Conservation (phyloP, 352 stramenopile species). For the Phytophthora cactorum region DNA sequence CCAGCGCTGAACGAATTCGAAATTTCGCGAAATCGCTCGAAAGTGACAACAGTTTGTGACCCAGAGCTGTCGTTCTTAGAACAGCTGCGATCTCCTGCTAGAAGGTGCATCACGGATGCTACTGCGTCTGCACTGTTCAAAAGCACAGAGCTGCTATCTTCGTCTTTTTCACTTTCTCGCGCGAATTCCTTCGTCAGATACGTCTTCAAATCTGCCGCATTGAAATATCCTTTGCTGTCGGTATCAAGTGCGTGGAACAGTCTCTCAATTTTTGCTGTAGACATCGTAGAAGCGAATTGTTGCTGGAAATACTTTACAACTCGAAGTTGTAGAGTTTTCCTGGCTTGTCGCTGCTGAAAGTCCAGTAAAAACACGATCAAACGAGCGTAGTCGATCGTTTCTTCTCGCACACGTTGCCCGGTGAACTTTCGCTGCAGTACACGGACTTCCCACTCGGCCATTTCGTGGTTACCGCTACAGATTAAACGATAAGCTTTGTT, state of each 20-base stretch:
- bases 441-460: conserved; percentile 50
- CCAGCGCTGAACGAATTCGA: conserved; percentile 1
- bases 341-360: conserved; percentile 34
- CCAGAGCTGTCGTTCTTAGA: not conserved
- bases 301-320: conserved; percentile 35
- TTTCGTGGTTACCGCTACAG: not conserved
- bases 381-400: conserved; percentile 51
- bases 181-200: conserved; percentile 18
- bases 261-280: conserved; percentile 39
- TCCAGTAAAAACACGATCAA: conserved; percentile 62
- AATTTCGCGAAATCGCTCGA: conserved; percentile 29
- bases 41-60: conserved; percentile 15
- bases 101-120: conserved; percentile 17
- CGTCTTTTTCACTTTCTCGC: not conserved
- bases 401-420: not conserved
- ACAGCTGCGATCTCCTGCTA: conserved; percentile 4
- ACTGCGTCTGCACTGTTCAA: conserved; percentile 29
- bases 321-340: conserved; percentile 26
- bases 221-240: conserved; percentile 56
- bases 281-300: conserved; percentile 20
- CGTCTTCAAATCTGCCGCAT: conserved; percentile 36
- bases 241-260: conserved; percentile 45
- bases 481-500: conserved; percentile 52
- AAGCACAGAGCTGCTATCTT: not conserved
- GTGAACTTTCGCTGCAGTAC: conserved; percentile 51